These are phyloP conservation scores for Tothia fuscella DNA, from an alignment of 2,329 filamentous ascomycete species.

Conservation along the genomic window DNA sequence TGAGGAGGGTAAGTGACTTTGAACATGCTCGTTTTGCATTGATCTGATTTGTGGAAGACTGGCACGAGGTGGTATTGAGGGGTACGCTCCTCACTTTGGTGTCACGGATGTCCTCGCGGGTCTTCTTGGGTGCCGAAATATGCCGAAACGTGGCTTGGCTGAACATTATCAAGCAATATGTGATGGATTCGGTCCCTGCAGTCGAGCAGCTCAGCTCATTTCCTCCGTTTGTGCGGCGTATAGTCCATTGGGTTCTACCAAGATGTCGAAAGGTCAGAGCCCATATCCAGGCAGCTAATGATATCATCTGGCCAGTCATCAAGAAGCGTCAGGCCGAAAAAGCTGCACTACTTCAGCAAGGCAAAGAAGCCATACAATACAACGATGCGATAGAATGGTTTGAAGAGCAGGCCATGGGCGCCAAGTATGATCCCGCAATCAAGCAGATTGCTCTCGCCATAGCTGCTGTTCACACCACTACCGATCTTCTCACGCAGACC, in stretches of 20 bases:
- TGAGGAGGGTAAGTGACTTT: not conserved
- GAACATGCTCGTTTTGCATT: too few relatives aligned
- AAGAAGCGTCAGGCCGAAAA: conserved; percentile 11
- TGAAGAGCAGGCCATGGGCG: conserved; percentile 25
- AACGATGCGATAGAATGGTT: conserved; percentile 35
- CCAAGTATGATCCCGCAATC: conserved; percentile 21
- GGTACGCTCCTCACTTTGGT: conserved; percentile 34
- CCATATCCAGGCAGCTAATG: conserved; percentile 26
- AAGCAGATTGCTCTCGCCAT: conserved; percentile 27
- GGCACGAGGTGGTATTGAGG: conserved; percentile 8
- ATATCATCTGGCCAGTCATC: conserved; percentile 21
- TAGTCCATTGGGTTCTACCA: conserved; percentile 35
- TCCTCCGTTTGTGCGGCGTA: conserved; percentile 29
- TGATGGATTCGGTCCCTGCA: conserved; percentile 37
- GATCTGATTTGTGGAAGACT: too few relatives aligned
- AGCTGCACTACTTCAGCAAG: conserved; percentile 8
- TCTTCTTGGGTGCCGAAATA: conserved; percentile 40
- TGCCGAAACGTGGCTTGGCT: conserved; percentile 44
- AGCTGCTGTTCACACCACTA: conserved; percentile 33
- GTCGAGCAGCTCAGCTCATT: conserved; percentile 35
- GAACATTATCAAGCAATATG: conserved; percentile 39
- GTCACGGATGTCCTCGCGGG: conserved; percentile 41
- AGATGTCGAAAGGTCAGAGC: conserved; percentile 26
- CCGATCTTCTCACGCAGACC: conserved; percentile 31
- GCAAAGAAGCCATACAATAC: conserved; percentile 16